A percentile compares a stretch with the other conserved stretches of the same genome.
These are phyloP conservation scores for Catenaria anguillulae DNA, from an alignment of 371 early-diverging fungal genomes.

Conservation along the genomic window DNA sequence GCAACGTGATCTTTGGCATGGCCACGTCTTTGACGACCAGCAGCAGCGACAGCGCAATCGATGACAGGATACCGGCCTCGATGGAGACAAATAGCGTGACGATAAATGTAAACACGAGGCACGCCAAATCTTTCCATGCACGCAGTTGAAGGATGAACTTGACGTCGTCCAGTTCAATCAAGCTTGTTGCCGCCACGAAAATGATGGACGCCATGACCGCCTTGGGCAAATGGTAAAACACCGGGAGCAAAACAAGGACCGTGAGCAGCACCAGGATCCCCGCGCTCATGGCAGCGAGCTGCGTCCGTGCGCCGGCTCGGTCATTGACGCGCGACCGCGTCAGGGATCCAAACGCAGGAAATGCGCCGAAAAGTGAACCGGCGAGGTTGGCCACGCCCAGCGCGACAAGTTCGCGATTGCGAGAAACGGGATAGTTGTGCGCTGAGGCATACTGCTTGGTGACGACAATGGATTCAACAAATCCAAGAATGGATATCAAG, in stretches of 20 bases:
- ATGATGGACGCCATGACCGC: slow-evolving; percentile 73
- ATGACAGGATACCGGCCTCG: slow-evolving; percentile 78
- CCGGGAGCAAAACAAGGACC: slow-evolving; percentile 57
- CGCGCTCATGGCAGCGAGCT: slow-evolving; percentile 67
- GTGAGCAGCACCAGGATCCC: slow-evolving; percentile 58
- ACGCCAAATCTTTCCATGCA: slow-evolving; percentile 58
- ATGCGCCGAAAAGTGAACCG: slow-evolving; percentile 65
- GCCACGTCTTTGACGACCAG: slow-evolving; percentile 82
- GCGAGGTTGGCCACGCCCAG: slow-evolving; percentile 68
- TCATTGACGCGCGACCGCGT: slow-evolving; percentile 80
- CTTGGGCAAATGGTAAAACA: slow-evolving; percentile 72
- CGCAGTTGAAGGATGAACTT: slow-evolving; percentile 60
- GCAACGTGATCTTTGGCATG: slow-evolving; percentile 58
- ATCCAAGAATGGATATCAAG: slow-evolving; percentile 79
- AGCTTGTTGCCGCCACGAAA: slow-evolving; percentile 61
- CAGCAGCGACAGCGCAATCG: slow-evolving; percentile 66
- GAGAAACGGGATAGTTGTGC: slow-evolving; percentile 73
- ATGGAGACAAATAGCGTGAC: slow-evolving; percentile 66
- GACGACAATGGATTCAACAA: slow-evolving; percentile 85
- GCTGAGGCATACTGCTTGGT: slow-evolving; percentile 74
- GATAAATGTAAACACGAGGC: neutral
- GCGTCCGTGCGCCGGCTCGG: slow-evolving; percentile 73
- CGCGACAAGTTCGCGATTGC: slow-evolving; percentile 89
- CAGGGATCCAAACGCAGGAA: slow-evolving; percentile 76
- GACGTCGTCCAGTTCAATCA: slow-evolving; percentile 70